Percentiles rank a stretch among this genome's conserved stretches.
These are phyloP conservation scores for Ophiocordyceps robertsii DNA, from an alignment of 2,329 filamentous ascomycete species.

Conservation along the genomic window DNA sequence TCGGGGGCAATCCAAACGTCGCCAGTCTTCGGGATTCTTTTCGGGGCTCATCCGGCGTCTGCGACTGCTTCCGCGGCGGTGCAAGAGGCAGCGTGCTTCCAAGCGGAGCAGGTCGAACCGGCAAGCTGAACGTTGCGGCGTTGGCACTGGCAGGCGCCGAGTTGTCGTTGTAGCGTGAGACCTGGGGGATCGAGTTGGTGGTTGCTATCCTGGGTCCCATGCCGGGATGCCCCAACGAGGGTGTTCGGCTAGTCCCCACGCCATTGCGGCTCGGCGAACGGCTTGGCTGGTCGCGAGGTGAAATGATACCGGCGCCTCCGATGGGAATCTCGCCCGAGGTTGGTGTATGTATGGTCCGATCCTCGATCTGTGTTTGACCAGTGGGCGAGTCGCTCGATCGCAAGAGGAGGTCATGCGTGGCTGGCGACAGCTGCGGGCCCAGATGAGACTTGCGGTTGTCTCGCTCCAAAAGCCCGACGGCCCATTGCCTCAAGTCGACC, in stretches of 20 bases:
- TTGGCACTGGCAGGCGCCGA: constrained; percentile 28
- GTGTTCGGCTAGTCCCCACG: constrained; percentile 28
- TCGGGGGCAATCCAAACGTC: constrained; percentile 34
- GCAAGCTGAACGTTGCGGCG: constrained; percentile 44
- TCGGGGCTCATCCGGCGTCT: constrained; percentile 31
- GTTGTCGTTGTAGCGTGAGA: constrained; percentile 22
- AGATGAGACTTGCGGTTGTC: constrained; percentile 94
- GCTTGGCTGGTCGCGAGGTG: constrained; percentile 37
- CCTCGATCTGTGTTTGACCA: constrained; percentile 23
- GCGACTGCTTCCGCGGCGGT: constrained; percentile 42
- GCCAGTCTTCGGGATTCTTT: constrained; percentile 40
- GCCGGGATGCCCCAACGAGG: constrained; percentile 30
- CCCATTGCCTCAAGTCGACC: constrained; percentile 88
- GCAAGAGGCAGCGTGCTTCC: constrained; percentile 46
- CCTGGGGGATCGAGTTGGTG: constrained; percentile 39
- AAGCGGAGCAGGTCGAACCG: constrained; percentile 49
- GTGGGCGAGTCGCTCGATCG: constrained; percentile 49
- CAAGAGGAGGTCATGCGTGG: constrained; percentile 63
- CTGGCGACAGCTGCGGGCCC: constrained; percentile 64
- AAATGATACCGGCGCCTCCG: constrained; percentile 39
- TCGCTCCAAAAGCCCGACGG: constrained; percentile 81
- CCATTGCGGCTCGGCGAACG: constrained; percentile 41
- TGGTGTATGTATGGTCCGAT: constrained; percentile 41
- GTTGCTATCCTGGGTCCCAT: constrained; percentile 37
- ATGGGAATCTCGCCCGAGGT: constrained; percentile 64